Conservation (phyloP, 345 rosid genomes). For the Schrenkiella parvula region DNA sequence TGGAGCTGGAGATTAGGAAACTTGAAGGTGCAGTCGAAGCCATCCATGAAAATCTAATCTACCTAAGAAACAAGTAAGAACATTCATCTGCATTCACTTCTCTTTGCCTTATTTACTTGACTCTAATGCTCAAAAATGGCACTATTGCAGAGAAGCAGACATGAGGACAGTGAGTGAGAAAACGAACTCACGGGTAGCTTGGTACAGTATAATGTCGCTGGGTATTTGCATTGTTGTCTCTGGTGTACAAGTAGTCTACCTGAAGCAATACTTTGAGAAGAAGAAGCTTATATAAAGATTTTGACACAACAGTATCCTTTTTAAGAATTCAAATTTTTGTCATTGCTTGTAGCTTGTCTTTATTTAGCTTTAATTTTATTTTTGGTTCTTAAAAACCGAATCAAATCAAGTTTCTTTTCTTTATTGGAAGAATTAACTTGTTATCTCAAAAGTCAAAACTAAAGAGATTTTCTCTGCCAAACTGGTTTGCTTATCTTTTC, state of each 20-base stretch:
- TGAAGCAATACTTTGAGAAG: constrained; percentile 83
- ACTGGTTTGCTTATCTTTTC: not conserved
- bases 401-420: not conserved
- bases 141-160: constrained; percentile 72
- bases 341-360: constrained; percentile 1
- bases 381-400: not conserved
- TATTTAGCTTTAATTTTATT: not conserved
- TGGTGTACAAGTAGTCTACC: constrained; percentile 60
- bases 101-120: not conserved
- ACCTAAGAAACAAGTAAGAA: constrained; percentile 62
- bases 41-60: constrained; percentile 71
- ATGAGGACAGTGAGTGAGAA: constrained; percentile 74
- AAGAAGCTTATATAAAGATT: constrained; percentile 76
- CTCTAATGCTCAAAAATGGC: not conserved
- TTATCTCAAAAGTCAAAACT: not conserved
- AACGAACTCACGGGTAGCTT: constrained; percentile 72
- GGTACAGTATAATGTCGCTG: constrained; percentile 74
- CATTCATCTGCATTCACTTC: not conserved
- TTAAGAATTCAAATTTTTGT: not conserved
- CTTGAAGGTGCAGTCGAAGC: constrained; percentile 83
- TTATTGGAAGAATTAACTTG: not conserved
- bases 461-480: not conserved
- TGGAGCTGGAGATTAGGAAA: constrained; percentile 89
- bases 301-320: not conserved
- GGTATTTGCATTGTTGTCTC: constrained; percentile 71